A percentile compares a stretch with the other conserved stretches of the same genome.
Conservation (phyloP, 257 asterid species). For the Galeopsis tetrahit region DNA sequence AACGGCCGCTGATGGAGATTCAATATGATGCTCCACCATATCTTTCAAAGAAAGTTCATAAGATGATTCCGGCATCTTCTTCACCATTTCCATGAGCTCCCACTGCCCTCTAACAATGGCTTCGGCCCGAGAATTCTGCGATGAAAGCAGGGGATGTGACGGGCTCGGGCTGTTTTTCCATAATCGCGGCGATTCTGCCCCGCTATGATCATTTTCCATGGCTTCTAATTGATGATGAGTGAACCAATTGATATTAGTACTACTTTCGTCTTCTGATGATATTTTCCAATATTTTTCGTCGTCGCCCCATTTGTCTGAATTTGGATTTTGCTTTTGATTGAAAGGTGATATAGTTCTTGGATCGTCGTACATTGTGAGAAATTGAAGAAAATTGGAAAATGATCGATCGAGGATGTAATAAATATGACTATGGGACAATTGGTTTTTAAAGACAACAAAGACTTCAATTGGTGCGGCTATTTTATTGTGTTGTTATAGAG, state of each 20-base stretch:
- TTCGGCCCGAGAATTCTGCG: conserved; percentile 59
- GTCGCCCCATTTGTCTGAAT: conserved; percentile 11
- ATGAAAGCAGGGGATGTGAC: conserved; percentile 39
- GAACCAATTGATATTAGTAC: conserved; percentile 12
- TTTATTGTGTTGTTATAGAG: conserved; percentile 2
- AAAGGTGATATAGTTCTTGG: conserved; percentile 24
- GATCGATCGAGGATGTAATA: background rate
- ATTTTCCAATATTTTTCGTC: conserved; percentile 9
- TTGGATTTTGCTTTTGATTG: conserved; percentile 11
- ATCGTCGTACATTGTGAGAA: conserved; percentile 42
- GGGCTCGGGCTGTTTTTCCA: conserved; percentile 57
- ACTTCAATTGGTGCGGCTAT: conserved; percentile 2
- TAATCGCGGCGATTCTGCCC: conserved; percentile 55
- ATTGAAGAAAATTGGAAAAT: background rate
- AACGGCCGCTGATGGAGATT: background rate
- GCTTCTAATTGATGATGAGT: conserved; percentile 8
- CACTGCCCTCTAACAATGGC: conserved; percentile 79
- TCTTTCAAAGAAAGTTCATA: conserved; percentile 77
- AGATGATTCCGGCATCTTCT: conserved; percentile 72
- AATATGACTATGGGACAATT: conserved; percentile 12
- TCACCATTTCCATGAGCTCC: conserved; percentile 94
- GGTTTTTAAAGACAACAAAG: conserved; percentile 20
- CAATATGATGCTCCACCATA: conserved; percentile 55
- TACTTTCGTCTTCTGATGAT: conserved; percentile 17
- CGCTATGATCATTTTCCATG: conserved; percentile 46